Evolutionary conservation across 2,329 filamentous ascomycete species (phyloP).

Genomic region (Colletotrichum coccodes): DNA sequence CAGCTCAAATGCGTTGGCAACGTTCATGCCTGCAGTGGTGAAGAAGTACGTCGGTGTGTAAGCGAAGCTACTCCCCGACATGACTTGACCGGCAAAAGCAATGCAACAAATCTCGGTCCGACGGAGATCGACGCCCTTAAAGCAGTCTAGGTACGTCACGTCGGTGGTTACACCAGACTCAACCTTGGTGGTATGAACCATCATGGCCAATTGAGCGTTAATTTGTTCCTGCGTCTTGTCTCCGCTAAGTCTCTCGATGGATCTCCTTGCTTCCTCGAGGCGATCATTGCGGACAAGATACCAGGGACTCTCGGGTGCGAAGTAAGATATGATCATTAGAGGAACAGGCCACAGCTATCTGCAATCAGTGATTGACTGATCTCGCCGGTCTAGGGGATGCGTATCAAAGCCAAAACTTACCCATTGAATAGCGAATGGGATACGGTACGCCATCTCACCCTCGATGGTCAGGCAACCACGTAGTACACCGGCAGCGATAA

Average conservation of each 20-base stretch:
- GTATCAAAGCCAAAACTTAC: constrained; percentile 2
- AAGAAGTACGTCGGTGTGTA: constrained; percentile 58
- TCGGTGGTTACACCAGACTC: constrained; percentile 52
- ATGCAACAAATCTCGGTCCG: constrained; percentile 55
- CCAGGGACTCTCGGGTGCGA: constrained; percentile 57
- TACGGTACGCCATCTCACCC: constrained; percentile 49
- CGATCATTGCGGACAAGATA: constrained; percentile 51
- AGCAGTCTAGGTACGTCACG: constrained; percentile 58
- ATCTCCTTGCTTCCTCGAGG: constrained; percentile 44
- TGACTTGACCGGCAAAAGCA: constrained; percentile 52
- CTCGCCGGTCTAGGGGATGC: neutral
- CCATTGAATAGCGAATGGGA: constrained; percentile 54
- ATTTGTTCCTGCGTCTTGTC: constrained; percentile 33
- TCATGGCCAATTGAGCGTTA: constrained; percentile 37
- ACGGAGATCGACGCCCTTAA: constrained; percentile 54
- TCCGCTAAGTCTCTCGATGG: constrained; percentile 43
- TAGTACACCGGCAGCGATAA: constrained; percentile 52
- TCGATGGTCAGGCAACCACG: constrained; percentile 45
- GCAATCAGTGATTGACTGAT: too few species aligned
- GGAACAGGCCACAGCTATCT: constrained; percentile 46
- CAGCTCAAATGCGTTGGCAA: constrained; percentile 50
- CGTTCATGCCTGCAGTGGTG: constrained; percentile 53
- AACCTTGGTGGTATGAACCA: constrained; percentile 47
- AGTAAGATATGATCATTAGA: constrained; percentile 46
- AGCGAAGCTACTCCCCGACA: constrained; percentile 50